Conservation (phyloP, 805 yeast genomes). For the Candida palmyrensis region DNA sequence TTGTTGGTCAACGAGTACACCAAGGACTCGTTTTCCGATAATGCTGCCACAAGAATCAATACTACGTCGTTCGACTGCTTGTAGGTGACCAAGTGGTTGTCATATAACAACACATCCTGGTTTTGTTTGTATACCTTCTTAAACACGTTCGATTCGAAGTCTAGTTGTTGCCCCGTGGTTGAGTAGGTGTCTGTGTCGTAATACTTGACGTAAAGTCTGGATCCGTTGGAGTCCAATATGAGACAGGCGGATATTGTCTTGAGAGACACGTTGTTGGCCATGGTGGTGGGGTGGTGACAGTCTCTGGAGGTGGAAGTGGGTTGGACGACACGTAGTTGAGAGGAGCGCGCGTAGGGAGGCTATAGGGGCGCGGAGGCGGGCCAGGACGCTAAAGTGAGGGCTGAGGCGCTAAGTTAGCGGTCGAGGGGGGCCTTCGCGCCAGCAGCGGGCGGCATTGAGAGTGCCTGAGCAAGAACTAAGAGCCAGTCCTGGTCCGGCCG, state of each 20-base stretch:
- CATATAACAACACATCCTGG: constrained; percentile 76
- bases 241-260: constrained; percentile 79
- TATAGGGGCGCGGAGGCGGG: no score
- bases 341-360: no score
- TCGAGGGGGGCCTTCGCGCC: no score
- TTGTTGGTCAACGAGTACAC: constrained; percentile 73
- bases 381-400: no score
- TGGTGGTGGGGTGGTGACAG: constrained; percentile 10
- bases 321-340: no score
- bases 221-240: constrained; percentile 77
- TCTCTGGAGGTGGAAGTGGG: no score
- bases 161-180: constrained; percentile 65
- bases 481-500: no score
- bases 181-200: constrained; percentile 45
- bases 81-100: constrained; percentile 77
- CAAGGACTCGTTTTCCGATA: constrained; percentile 82
- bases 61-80: constrained; percentile 77
- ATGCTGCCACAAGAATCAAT: constrained; percentile 63
- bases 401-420: no score
- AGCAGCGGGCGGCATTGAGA: no score
- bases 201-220: constrained; percentile 80
- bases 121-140: constrained; percentile 75
- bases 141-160: constrained; percentile 71
- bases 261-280: constrained; percentile 54
- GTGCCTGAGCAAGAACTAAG: no score